These are phyloP conservation scores for Anisodus acutangulus DNA, from an alignment of 257 asterid species.

Conservation along the genomic window DNA sequence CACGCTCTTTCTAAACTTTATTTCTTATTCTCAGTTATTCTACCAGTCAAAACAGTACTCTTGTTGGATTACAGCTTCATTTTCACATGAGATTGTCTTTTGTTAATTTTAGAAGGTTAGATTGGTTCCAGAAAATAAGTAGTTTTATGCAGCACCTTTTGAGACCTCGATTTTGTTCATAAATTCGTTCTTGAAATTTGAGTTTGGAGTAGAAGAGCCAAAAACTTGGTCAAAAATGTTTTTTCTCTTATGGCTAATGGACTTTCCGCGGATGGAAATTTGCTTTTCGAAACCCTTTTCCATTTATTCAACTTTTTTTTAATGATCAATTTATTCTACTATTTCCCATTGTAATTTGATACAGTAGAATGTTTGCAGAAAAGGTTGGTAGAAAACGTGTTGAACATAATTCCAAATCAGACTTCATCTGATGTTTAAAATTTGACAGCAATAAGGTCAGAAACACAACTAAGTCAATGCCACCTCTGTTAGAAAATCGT, in stretches of 20 bases:
- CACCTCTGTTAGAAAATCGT: neutral
- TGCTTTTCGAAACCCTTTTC: neutral
- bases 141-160: neutral
- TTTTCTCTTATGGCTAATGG: neutral
- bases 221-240: neutral
- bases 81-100: constrained; percentile 17
- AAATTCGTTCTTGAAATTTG: neutral
- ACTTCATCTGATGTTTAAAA: neutral
- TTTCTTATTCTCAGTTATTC: neutral
- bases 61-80: neutral
- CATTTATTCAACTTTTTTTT: neutral
- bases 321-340: neutral
- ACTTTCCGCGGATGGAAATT: neutral
- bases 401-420: neutral
- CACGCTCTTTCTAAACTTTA: neutral
- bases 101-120: constrained; percentile 14
- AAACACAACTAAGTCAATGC: neutral
- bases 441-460: neutral
- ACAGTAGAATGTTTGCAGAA: neutral
- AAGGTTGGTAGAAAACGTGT: constrained; percentile 2
- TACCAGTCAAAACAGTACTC: neutral
- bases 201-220: neutral
- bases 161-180: neutral
- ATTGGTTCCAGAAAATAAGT: neutral
- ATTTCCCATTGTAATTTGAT: neutral